Percentiles rank a stretch among this genome's conserved stretches.
Conservation (phyloP, 352 stramenopile genomes). For the Globisporangium heterothallicum region DNA sequence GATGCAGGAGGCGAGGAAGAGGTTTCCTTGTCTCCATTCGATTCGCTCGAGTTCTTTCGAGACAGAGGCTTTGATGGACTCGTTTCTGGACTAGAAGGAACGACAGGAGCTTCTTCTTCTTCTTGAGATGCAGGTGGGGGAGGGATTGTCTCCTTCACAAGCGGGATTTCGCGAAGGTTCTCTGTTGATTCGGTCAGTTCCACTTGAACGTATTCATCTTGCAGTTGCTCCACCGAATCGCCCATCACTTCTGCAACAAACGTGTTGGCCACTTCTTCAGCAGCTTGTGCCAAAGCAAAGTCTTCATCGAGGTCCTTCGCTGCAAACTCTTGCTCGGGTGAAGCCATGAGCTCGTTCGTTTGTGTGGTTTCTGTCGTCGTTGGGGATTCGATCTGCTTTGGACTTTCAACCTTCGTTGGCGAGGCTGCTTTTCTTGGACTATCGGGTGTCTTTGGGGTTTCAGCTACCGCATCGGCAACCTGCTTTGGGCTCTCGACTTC, state of each 20-base stretch:
- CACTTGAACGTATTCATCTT: slow-evolving; percentile 66
- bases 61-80: slow-evolving; percentile 20
- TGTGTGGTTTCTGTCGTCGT: slow-evolving; percentile 1
- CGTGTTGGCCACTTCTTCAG: slow-evolving; percentile 27
- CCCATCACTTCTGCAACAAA: slow-evolving; percentile 44
- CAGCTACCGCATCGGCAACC: background rate
- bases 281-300: slow-evolving; percentile 21
- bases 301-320: slow-evolving; percentile 25
- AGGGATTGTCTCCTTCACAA: slow-evolving; percentile 12
- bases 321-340: slow-evolving; percentile 15
- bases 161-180: slow-evolving; percentile 20
- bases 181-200: slow-evolving; percentile 51
- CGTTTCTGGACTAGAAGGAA: slow-evolving; percentile 8
- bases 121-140: background rate
- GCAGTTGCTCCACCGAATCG: slow-evolving; percentile 37
- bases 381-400: slow-evolving; percentile 1
- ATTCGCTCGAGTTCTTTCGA: slow-evolving; percentile 21
- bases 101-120: slow-evolving; percentile 2
- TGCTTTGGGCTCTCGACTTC: slow-evolving; percentile 4
- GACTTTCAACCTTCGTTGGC: slow-evolving; percentile 4
- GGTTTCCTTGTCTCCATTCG: slow-evolving; percentile 21
- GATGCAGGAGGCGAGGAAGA: slow-evolving; percentile 1
- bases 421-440: slow-evolving; percentile 13
- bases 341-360: slow-evolving; percentile 1
- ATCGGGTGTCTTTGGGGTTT: background rate